These are phyloP conservation scores for Pseudonitzschia pungens DNA, from an alignment of 108 stramenopile genomes.

Conservation along the genomic window DNA sequence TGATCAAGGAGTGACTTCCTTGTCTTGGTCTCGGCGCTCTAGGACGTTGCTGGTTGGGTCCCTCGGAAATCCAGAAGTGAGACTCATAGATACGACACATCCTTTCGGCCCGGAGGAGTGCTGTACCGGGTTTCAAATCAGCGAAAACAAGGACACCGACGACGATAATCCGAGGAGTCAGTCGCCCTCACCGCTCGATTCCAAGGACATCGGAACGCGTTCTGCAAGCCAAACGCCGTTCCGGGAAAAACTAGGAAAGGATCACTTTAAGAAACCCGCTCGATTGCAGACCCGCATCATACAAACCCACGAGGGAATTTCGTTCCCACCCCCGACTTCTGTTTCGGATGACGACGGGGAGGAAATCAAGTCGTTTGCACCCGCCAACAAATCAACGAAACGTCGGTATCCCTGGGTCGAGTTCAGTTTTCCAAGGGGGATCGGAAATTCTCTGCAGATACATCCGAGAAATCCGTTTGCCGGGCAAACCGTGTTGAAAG, in stretches of 20 bases:
- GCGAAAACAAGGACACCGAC: constrained; percentile 26
- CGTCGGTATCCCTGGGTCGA: constrained; percentile 40
- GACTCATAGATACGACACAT: constrained; percentile 72
- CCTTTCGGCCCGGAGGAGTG: constrained; percentile 56
- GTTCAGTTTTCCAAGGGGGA: constrained; percentile 47
- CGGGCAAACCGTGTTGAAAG: constrained; percentile 60
- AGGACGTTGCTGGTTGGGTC: constrained; percentile 59
- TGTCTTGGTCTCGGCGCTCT: constrained; percentile 63
- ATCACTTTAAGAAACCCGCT: constrained; percentile 20
- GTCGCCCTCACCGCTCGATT: background rate
- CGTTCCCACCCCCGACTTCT: background rate
- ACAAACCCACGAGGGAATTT: background rate
- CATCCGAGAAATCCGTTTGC: constrained; percentile 54
- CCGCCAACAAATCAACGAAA: constrained; percentile 11
- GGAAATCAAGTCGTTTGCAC: background rate
- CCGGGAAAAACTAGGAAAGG: constrained; percentile 2
- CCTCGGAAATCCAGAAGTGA: constrained; percentile 45
- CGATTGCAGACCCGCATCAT: constrained; percentile 1
- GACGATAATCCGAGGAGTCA: constrained; percentile 20
- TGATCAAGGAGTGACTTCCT: constrained; percentile 55
- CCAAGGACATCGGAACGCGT: constrained; percentile 2
- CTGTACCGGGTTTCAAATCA: constrained; percentile 18
- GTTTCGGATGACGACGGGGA: constrained; percentile 1
- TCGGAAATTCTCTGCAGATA: constrained; percentile 60
- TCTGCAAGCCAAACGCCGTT: background rate